These are phyloP conservation scores for Eimeria acervulina DNA, from an alignment of 169 alveolate genomes.

Conservation along the genomic window DNA sequence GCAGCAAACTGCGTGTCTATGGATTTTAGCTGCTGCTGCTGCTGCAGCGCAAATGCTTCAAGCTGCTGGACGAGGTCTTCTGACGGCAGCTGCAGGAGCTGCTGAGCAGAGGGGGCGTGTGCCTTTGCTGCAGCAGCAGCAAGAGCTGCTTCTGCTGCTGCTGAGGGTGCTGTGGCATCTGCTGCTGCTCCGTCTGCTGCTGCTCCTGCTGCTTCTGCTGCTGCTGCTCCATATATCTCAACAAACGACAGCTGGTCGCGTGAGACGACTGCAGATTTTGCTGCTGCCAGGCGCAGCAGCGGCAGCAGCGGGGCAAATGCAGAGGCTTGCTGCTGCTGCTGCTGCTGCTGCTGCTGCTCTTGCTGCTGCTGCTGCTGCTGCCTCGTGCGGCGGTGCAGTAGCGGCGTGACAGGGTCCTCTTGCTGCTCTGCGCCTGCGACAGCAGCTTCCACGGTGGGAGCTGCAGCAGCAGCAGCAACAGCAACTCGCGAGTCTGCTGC, in stretches of 20 bases:
- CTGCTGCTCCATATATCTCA: neutral
- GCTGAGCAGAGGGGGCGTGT: neutral
- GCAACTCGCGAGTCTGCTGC: constrained; percentile 25
- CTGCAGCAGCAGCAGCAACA: constrained; percentile 46
- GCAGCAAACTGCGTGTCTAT: constrained; percentile 17
- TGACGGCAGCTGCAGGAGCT: neutral
- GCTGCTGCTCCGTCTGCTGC: no score
- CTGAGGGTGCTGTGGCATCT: no score
- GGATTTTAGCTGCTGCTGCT: neutral
- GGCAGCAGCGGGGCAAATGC: constrained; percentile 47
- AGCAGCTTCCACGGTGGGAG: constrained; percentile 1
- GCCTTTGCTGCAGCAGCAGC: neutral
- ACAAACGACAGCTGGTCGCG: constrained; percentile 22
- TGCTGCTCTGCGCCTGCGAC: constrained; percentile 10
- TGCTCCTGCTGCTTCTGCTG: neutral
- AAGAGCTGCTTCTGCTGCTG: no score
- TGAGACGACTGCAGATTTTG: neutral
- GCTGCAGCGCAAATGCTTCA: neutral
- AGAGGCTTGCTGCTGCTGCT: neutral
- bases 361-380: neutral
- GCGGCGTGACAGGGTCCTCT: neutral
- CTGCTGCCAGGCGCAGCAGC: neutral
- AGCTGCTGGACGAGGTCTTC: neutral
- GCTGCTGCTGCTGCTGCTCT: constrained; percentile 30
- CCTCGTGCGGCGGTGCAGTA: neutral